These are phyloP conservation scores for Pseudomonodictys pantanalensis DNA, from an alignment of 495 filamentous ascomycete species.

Conservation along the genomic window DNA sequence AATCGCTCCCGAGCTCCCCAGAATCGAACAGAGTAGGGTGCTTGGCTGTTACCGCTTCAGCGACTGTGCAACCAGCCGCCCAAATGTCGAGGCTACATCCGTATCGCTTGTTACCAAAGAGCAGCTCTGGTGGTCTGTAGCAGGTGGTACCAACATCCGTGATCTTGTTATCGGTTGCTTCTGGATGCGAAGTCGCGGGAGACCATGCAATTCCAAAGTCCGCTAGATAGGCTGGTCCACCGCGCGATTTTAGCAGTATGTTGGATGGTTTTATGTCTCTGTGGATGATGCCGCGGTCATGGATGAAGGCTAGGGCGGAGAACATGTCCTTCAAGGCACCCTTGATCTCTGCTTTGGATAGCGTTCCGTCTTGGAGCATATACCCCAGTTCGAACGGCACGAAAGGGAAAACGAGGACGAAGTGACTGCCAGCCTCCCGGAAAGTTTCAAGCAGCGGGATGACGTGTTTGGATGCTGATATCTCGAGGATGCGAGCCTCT, in stretches of 20 bases:
- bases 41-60: conserved; percentile 52
- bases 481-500: conserved; percentile 69
- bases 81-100: conserved; percentile 75
- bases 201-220: conserved; percentile 94
- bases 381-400: conserved; percentile 66
- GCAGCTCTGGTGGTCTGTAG: conserved; percentile 84
- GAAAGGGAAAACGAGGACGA: conserved; percentile 83
- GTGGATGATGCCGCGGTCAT: conserved; percentile 75
- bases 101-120: conserved; percentile 82
- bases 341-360: conserved; percentile 48
- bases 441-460: conserved; percentile 71
- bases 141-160: conserved; percentile 90
- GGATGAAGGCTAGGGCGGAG: conserved; percentile 66
- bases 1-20: conserved; percentile 84
- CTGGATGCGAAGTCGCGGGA: conserved; percentile 56
- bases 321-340: conserved; percentile 65
- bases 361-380: conserved; percentile 50
- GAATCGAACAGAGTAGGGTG: conserved; percentile 71
- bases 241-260: conserved; percentile 65
- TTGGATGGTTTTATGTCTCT: conserved; percentile 93
- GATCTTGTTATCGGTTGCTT: conserved; percentile 68
- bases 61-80: conserved; percentile 81
- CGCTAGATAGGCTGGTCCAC: conserved; percentile 71
- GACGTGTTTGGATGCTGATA: conserved; percentile 50
- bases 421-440: conserved; percentile 62